Base-by-base conservation (phyloP, 1,284 basidiomycete genomes). In the Anthracocystis walkeri region DNA sequence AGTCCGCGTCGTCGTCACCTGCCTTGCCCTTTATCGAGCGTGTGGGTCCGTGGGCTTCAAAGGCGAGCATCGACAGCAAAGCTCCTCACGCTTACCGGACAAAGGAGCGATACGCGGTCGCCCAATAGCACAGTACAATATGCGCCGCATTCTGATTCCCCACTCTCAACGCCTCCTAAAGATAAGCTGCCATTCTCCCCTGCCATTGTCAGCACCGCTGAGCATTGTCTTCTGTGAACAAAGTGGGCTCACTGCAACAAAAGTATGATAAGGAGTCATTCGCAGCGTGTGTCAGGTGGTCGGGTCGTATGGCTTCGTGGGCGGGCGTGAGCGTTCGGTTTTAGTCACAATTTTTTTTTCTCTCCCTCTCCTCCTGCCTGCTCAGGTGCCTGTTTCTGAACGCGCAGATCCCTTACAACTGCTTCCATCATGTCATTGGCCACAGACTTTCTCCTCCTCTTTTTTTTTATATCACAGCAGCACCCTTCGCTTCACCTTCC, bases 361-460 rank as follows among this genome's bases (percentile, higher is more conserved):
- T 45, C n/a, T 7, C 44, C 7, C 21, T 23, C 14, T 46, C 45
- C 23, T 45, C 16, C 11, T 11, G 44, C 23, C 33, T 33, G 33
- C 33, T 33, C 33, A 33, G 33, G 33, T 33, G 33, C 35, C 42
- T 44, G 42, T 23, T 44, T 44, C 42, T 44, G 3, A 35, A 18
- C 49, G 25, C 40, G 25, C 38, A 29, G 27, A 18, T 25, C 45
- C 25, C 11, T 35, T 7, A 10, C 33, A 35, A 35, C 33, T 3
- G 33, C 33, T 41, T 41, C 40, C 40, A n/a, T 20, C 41, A 42
- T 42, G 25, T 31, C 41, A 54, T 44, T 54, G 52, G 52, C 20
- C 52, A 29, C 29, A n/a, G 10, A 3, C 40, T 8, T 29, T 11
- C 16, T 10, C 16, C 18, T 29, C n/a, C 16, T 10, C 16, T 10